These are phyloP conservation scores for Lentinula aciculospora DNA, from an alignment of 768 basidiomycete species.

Conservation along the genomic window DNA sequence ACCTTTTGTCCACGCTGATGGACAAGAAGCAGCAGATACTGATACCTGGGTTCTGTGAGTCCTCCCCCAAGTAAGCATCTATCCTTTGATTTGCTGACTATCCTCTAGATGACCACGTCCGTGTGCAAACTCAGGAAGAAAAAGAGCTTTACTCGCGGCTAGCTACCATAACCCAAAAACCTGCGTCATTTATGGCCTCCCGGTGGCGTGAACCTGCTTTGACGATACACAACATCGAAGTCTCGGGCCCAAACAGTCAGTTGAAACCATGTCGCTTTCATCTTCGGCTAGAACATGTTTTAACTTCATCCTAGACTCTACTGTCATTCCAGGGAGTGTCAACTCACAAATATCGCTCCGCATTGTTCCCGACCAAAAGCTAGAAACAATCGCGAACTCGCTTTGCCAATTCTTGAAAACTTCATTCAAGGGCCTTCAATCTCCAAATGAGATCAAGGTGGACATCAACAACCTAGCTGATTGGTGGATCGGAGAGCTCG, in stretches of 20 bases:
- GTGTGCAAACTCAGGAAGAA: slow-evolving; percentile 64
- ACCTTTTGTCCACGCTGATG: slow-evolving; percentile 67
- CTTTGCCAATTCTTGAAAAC: slow-evolving; percentile 53
- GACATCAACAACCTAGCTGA: slow-evolving; percentile 79
- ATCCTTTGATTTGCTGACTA: background rate
- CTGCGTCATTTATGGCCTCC: slow-evolving; percentile 63
- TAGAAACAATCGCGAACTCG: slow-evolving; percentile 59
- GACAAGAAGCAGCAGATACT: slow-evolving; percentile 53
- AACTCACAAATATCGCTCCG: slow-evolving; percentile 85
- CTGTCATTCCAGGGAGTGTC: slow-evolving; percentile 84
- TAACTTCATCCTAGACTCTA: slow-evolving; percentile 48
- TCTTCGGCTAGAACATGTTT: background rate
- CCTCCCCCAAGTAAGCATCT: background rate
- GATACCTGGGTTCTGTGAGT: slow-evolving; percentile 82
- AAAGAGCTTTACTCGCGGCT: slow-evolving; percentile 61
- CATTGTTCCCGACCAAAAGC: slow-evolving; percentile 90
- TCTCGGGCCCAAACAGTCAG: slow-evolving; percentile 77
- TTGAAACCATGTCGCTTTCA: slow-evolving; percentile 2
- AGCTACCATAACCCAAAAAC: slow-evolving; percentile 59
- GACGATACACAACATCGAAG: slow-evolving; percentile 80
- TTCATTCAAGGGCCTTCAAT: slow-evolving; percentile 55
- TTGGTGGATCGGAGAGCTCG: slow-evolving; percentile 94
- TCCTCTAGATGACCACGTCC: slow-evolving; percentile 66
- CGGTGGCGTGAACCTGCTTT: slow-evolving; percentile 90
- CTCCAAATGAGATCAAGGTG: slow-evolving; percentile 69